phyloP scores from a whole-genome alignment of 805 yeast genomes.

The Yarrowia sp. region DNA sequence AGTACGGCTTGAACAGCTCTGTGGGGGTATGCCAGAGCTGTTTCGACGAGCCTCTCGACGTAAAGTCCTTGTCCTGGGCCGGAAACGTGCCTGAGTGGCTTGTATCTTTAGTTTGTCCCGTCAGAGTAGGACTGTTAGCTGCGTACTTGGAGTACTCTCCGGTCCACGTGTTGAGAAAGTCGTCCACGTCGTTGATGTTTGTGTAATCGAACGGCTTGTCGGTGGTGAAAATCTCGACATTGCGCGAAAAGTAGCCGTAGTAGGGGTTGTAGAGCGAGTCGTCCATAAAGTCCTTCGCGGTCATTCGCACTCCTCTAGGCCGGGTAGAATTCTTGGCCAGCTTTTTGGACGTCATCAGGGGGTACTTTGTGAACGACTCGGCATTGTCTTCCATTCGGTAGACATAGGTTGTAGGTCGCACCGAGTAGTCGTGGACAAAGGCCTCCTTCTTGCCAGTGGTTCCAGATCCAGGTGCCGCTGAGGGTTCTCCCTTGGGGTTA shows the following conservation, averaged over 20 bases:
- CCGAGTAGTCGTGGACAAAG: conserved; percentile 37
- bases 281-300: conserved; percentile 76
- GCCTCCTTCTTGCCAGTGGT: neutral
- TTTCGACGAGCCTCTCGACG: conserved; percentile 39
- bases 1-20: conserved; percentile 74
- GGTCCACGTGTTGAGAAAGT: conserved; percentile 67
- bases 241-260: conserved; percentile 78
- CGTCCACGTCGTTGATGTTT: conserved; percentile 58
- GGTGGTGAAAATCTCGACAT: conserved; percentile 72
- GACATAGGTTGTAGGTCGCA: conserved; percentile 38
- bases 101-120: conserved; percentile 25
- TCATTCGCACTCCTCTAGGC: conserved; percentile 65
- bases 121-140: conserved; percentile 37
- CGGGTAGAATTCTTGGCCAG: conserved; percentile 41
- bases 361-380: conserved; percentile 44
- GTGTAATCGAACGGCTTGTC: conserved; percentile 61
- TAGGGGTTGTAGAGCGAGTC: conserved; percentile 77
- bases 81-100: conserved; percentile 23
- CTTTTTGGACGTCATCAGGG: conserved; percentile 42
- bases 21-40: conserved; percentile 92
- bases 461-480: neutral
- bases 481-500: conserved; percentile 16
- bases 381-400: conserved; percentile 39
- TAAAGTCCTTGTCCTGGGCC: conserved; percentile 13
- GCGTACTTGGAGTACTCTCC: conserved; percentile 53